Percentiles rank a stretch among this genome's conserved stretches.
These are phyloP conservation scores for Sarocladium kiliense DNA, from an alignment of 2,329 filamentous ascomycete species.

Conservation along the genomic window DNA sequence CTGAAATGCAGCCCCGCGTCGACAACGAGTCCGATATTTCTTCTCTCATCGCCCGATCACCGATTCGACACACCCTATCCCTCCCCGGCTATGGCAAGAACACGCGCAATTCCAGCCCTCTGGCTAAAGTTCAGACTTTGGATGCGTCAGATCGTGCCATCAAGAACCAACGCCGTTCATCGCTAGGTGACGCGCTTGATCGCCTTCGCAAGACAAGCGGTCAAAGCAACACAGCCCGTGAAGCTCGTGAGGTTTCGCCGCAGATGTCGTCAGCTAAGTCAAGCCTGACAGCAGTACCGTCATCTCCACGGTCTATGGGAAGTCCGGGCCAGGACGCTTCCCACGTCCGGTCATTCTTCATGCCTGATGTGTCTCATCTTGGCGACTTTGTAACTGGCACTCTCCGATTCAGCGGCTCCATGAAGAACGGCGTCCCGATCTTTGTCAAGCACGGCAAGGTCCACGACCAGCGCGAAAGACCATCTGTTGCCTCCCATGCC, in stretches of 20 bases:
- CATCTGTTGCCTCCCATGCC: constrained; percentile 32
- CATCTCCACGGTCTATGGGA: constrained; percentile 28
- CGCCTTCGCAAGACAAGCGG: constrained; percentile 28
- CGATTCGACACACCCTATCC: constrained; percentile 17
- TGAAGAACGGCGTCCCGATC: constrained; percentile 49
- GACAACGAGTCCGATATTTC: constrained; percentile 48
- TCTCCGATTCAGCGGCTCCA: constrained; percentile 43
- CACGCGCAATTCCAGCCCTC: constrained; percentile 30
- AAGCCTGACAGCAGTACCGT: constrained; percentile 35
- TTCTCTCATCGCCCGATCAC: constrained; percentile 35
- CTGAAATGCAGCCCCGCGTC: constrained; percentile 49
- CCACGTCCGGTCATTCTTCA: constrained; percentile 46
- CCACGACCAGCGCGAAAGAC: constrained; percentile 34
- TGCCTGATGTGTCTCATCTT: constrained; percentile 50
- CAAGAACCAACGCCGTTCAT: constrained; percentile 20
- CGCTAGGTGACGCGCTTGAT: constrained; percentile 29
- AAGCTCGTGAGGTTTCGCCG: constrained; percentile 24
- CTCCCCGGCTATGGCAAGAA: constrained; percentile 16
- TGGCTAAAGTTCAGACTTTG: constrained; percentile 29
- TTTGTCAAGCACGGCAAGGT: constrained; percentile 51
- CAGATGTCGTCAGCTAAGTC: constrained; percentile 34
- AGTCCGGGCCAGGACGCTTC: constrained; percentile 32
- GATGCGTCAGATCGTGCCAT: constrained; percentile 21
- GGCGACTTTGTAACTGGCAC: constrained; percentile 53
- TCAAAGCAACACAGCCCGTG: constrained; percentile 20